A percentile compares a stretch with the other conserved stretches of the same genome.
Evolutionary conservation across 2,329 filamentous ascomycete genomes (phyloP).

Genomic region (Phaeomoniella chlamydospora): DNA sequence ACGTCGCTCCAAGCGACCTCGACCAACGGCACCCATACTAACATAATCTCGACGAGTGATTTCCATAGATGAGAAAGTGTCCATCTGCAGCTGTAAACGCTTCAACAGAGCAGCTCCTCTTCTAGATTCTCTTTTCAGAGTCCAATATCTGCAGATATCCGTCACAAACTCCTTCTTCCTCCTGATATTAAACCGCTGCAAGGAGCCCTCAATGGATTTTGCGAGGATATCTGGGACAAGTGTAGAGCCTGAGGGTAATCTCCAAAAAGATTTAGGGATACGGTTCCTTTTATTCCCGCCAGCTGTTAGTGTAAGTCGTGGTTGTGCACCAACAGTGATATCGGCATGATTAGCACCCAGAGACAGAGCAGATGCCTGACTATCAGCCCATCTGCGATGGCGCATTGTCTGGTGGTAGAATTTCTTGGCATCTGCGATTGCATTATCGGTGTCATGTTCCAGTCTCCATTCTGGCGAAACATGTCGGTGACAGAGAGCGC

Average conservation of each 20-base stretch:
- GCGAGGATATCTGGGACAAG: slow-evolving; percentile 84
- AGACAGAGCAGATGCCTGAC: slow-evolving; percentile 66
- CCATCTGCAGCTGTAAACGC: slow-evolving; percentile 83
- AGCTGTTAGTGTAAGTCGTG: slow-evolving; percentile 1
- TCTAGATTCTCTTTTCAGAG: slow-evolving; percentile 82
- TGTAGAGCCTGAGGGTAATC: slow-evolving; percentile 83
- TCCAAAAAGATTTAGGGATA: slow-evolving; percentile 62
- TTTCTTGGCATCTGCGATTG: slow-evolving; percentile 68
- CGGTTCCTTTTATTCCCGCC: slow-evolving; percentile 45
- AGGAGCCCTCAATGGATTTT: slow-evolving; percentile 67
- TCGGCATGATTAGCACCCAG: slow-evolving; percentile 52
- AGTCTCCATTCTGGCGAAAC: slow-evolving; percentile 77
- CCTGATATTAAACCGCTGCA: slow-evolving; percentile 68
- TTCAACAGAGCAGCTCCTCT: slow-evolving; percentile 85
- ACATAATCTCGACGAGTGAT: slow-evolving; percentile 88
- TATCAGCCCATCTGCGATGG: slow-evolving; percentile 82
- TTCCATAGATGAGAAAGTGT: slow-evolving; percentile 95
- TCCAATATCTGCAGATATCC: slow-evolving; percentile 96
- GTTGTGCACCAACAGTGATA: slow-evolving; percentile 15
- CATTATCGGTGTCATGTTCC: slow-evolving; percentile 69
- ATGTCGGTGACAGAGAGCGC: slow-evolving; percentile 93
- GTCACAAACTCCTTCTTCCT: slow-evolving; percentile 87
- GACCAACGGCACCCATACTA: slow-evolving; percentile 79
- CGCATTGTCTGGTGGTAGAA: slow-evolving; percentile 87
- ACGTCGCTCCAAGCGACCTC: slow-evolving; percentile 60